Evolutionary conservation across 768 basidiomycete genomes (phyloP).

Genomic region (Podaxis sp.): DNA sequence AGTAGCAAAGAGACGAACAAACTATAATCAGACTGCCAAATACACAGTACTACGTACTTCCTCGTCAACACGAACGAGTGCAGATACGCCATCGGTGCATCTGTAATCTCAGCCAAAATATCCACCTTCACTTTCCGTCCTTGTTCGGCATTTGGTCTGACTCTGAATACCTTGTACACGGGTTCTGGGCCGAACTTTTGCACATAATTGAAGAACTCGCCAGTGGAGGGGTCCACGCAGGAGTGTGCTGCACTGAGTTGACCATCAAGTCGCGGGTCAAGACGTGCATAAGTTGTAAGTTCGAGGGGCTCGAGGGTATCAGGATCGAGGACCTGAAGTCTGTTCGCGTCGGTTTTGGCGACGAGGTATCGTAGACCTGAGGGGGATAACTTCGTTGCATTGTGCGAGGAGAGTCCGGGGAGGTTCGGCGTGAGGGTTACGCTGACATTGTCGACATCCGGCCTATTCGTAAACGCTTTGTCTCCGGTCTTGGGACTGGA

Average conservation of each 20-base stretch:
- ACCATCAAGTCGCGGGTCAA: slow-evolving; percentile 2
- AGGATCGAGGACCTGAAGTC: slow-evolving; percentile 3
- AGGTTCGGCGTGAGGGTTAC: slow-evolving; percentile 6
- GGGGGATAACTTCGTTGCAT: not conserved
- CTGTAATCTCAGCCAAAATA: slow-evolving; percentile 8
- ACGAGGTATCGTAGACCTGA: not conserved
- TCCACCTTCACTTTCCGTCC: not conserved
- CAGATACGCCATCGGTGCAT: slow-evolving; percentile 9
- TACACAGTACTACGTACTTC: not conserved
- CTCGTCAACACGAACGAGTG: slow-evolving; percentile 9
- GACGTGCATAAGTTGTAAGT: not conserved
- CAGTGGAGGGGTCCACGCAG: not conserved
- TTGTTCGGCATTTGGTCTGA: not conserved
- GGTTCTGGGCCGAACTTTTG: not conserved
- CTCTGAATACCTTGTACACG: not conserved
- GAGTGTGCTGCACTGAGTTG: slow-evolving; percentile 7
- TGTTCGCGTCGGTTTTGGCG: slow-evolving; percentile 4
- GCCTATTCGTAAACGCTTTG: not conserved
- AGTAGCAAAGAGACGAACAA: not conserved
- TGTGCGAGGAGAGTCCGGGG: slow-evolving; percentile 8
- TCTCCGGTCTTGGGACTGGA: not conserved
- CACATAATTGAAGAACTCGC: slow-evolving; percentile 6
- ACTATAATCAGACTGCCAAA: slow-evolving; percentile 7
- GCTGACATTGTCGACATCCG: slow-evolving; percentile 4
- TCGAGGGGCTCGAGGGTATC: slow-evolving; percentile 5